Evolutionary conservation across 1,284 basidiomycete genomes (phyloP).

Genomic region (Apiotrichum gamsii): DNA sequence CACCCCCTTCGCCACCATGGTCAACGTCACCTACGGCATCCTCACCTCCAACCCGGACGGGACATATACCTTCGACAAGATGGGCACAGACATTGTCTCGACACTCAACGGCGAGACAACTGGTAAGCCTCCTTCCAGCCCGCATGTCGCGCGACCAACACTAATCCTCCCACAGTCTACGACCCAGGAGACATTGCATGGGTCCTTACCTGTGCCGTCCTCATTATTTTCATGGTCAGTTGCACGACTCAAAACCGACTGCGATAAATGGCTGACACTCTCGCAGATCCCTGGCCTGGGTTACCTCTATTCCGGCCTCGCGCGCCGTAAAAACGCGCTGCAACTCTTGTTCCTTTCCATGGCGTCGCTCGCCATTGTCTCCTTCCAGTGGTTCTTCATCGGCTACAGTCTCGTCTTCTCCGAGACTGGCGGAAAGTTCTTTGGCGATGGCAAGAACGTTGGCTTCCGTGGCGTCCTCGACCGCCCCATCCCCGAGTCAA

Average conservation of each 20-base stretch:
- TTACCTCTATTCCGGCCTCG: conserved; percentile 83
- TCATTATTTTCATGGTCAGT: conserved; percentile 57
- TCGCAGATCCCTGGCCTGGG: conserved; percentile 56
- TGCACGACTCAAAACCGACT: not conserved
- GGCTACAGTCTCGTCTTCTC: conserved; percentile 79
- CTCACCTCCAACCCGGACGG: conserved; percentile 14
- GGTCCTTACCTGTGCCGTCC: conserved; percentile 69
- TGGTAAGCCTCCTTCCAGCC: not conserved
- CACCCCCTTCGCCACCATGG: conserved; percentile 9
- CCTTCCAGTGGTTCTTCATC: conserved; percentile 83
- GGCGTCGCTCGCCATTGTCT: conserved; percentile 65
- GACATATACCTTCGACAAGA: conserved; percentile 13
- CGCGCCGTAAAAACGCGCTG: conserved; percentile 59
- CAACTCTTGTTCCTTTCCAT: conserved; percentile 52
- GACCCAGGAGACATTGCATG: conserved; percentile 76
- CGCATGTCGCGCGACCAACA: no score
- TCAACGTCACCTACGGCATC: conserved; percentile 22
- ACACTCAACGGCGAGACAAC: conserved; percentile 16
- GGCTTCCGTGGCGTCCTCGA: conserved; percentile 63
- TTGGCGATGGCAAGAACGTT: conserved; percentile 57
- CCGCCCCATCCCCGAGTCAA: conserved; percentile 63
- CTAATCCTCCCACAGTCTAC: conserved; percentile 51
- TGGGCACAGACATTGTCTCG: conserved; percentile 30
- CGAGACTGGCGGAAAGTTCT: conserved; percentile 56
- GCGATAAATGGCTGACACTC: conserved; percentile 3